phyloP scores from a whole-genome alignment of 345 rosid genomes.

The Salix arbutifolia region DNA sequence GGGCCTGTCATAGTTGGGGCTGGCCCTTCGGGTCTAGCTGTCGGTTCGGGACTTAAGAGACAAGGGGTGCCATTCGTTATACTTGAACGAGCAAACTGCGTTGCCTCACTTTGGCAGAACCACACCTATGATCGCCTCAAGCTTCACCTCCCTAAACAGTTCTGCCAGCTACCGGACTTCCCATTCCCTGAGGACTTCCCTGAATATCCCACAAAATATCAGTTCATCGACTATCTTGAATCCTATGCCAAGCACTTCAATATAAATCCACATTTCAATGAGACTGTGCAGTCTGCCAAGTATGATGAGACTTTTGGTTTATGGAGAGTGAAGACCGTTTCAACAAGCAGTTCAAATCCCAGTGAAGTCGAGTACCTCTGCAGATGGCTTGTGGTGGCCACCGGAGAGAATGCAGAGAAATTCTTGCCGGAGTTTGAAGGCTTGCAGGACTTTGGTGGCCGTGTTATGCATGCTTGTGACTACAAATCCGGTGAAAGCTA shows the following conservation, averaged over 20 bases:
- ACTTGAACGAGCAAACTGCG: constrained; percentile 69
- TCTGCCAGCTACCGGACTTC: constrained; percentile 60
- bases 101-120: constrained; percentile 87
- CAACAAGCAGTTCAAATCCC: constrained; percentile 26
- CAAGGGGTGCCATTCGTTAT: constrained; percentile 76
- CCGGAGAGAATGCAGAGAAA: constrained; percentile 86
- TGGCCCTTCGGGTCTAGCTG: constrained; percentile 81
- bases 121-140: constrained; percentile 77
- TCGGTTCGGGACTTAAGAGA: constrained; percentile 54
- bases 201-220: constrained; percentile 67
- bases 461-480: constrained; percentile 63
- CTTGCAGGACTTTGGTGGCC: constrained; percentile 50
- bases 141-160: constrained; percentile 85
- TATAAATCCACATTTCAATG: constrained; percentile 58
- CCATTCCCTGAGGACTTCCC: constrained; percentile 69
- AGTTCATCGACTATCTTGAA: constrained; percentile 69
- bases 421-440: constrained; percentile 78
- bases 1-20: constrained; percentile 90
- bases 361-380: constrained; percentile 69
- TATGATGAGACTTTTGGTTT: constrained; percentile 60
- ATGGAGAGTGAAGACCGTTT: constrained; percentile 65
- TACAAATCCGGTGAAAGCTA: constrained; percentile 66
- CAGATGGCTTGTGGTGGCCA: constrained; percentile 79
- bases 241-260: constrained; percentile 58
- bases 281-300: constrained; percentile 65